Conservation (phyloP, 2,329 filamentous ascomycete genomes). For the Curvularia verruculosa region DNA sequence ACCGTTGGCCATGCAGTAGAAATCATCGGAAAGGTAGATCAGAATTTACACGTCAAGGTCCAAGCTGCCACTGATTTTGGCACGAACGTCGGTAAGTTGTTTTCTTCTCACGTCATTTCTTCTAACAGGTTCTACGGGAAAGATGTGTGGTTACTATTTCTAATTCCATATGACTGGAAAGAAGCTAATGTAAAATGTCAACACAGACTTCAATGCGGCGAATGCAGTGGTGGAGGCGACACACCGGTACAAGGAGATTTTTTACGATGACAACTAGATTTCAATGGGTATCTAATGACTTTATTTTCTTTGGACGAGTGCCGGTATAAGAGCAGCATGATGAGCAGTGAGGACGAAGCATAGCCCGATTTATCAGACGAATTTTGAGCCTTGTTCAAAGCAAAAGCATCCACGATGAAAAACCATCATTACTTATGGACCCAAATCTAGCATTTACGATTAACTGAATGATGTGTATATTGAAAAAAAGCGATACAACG, state of each 20-base stretch:
- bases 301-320: not conserved
- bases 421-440: not conserved
- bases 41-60: constrained; percentile 73
- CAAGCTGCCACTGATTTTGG: constrained; percentile 74
- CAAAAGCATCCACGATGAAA: not conserved
- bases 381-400: not conserved
- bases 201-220: constrained; percentile 73
- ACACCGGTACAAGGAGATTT: constrained; percentile 80
- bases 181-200: not conserved
- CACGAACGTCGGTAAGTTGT: constrained; percentile 66
- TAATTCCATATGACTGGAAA: not conserved
- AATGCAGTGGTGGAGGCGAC: constrained; percentile 84
- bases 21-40: constrained; percentile 79
- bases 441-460: not conserved
- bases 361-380: not conserved
- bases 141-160: not conserved
- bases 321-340: not conserved
- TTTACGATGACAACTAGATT: constrained; percentile 63
- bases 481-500: not conserved
- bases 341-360: not conserved
- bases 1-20: constrained; percentile 73
- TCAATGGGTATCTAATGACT: not conserved
- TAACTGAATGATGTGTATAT: not conserved
- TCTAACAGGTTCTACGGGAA: not conserved
- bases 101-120: not conserved